Percentiles rank a stretch among this genome's conserved stretches.
These are phyloP conservation scores for Claviceps pazoutovae DNA, from an alignment of 2,329 filamentous ascomycete genomes.

Conservation along the genomic window DNA sequence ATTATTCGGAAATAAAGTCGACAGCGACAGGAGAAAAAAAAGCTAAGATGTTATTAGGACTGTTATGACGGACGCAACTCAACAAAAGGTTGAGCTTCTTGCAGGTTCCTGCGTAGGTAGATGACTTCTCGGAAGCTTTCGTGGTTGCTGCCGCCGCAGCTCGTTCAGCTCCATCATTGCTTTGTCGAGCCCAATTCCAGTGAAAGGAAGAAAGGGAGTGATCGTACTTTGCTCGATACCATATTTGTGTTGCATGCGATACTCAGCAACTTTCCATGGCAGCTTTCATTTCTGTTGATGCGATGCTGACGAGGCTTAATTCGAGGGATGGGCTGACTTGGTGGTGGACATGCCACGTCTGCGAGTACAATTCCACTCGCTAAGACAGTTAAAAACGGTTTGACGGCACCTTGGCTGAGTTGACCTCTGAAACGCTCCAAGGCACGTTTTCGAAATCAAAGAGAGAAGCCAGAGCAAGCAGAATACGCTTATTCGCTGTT, in stretches of 20 bases:
- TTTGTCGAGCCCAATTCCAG: too few species aligned
- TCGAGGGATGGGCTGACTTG: conserved; percentile 2
- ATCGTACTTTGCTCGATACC: too few species aligned
- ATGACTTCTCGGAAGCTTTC: background rate
- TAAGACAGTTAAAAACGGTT: background rate
- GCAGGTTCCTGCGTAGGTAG: conserved; percentile 3
- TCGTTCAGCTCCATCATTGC: too few species aligned
- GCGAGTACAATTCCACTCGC: conserved; percentile 1
- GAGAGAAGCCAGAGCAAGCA: background rate
- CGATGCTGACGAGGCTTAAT: conserved; percentile 7
- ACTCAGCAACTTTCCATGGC: too few species aligned
- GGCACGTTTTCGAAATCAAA: background rate
- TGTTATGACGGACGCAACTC: conserved; percentile 24
- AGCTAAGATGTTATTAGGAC: conserved; percentile 19
- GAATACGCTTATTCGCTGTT: background rate
- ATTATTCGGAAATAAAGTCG: conserved; percentile 16
- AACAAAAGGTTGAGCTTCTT: conserved; percentile 4
- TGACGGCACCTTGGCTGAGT: background rate
- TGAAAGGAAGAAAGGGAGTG: too few species aligned
- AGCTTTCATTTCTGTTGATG: background rate
- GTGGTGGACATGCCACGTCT: conserved; percentile 13
- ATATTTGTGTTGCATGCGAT: too few species aligned
- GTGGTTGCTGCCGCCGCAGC: too few species aligned
- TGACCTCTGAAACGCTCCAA: background rate
- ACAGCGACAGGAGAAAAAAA: conserved; percentile 28